Evolutionary conservation across 2,329 filamentous ascomycete genomes (phyloP).

Genomic region (Monosporascus sp.): DNA sequence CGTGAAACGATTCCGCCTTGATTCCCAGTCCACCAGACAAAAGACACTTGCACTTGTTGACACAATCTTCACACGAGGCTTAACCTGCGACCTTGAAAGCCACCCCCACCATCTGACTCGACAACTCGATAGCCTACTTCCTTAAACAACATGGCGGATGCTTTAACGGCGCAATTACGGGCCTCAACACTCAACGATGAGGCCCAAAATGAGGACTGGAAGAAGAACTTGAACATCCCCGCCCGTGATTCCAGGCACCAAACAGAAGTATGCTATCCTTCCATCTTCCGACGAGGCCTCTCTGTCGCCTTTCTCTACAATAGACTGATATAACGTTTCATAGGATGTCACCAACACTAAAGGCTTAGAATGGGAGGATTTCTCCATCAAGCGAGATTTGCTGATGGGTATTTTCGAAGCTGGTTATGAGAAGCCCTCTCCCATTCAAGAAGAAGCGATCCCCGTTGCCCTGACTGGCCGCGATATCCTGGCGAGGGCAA

Average conservation of each 20-base stretch:
- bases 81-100: neutral
- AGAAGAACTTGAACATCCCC: constrained; percentile 66
- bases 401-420: constrained; percentile 99
- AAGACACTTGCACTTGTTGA: no score
- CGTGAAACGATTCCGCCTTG: no score
- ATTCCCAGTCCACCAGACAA: no score
- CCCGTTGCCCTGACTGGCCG: constrained; percentile 91
- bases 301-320: constrained; percentile 1
- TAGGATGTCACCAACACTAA: constrained; percentile 98
- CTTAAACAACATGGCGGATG: constrained; percentile 25
- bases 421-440: constrained; percentile 96
- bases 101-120: constrained; percentile 1
- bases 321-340: constrained; percentile 11
- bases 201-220: constrained; percentile 61
- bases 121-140: constrained; percentile 23
- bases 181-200: constrained; percentile 41
- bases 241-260: constrained; percentile 72
- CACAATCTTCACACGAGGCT: neutral
- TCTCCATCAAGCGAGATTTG: constrained; percentile 87
- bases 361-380: constrained; percentile 95
- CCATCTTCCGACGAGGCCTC: neutral
- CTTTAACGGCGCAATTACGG: constrained; percentile 26
- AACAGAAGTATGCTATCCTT: constrained; percentile 58
- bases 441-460: constrained; percentile 98
- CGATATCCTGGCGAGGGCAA: constrained; percentile 92